These are phyloP conservation scores for Phialophora macrospora DNA, from an alignment of 2,329 filamentous ascomycete genomes.

Conservation along the genomic window DNA sequence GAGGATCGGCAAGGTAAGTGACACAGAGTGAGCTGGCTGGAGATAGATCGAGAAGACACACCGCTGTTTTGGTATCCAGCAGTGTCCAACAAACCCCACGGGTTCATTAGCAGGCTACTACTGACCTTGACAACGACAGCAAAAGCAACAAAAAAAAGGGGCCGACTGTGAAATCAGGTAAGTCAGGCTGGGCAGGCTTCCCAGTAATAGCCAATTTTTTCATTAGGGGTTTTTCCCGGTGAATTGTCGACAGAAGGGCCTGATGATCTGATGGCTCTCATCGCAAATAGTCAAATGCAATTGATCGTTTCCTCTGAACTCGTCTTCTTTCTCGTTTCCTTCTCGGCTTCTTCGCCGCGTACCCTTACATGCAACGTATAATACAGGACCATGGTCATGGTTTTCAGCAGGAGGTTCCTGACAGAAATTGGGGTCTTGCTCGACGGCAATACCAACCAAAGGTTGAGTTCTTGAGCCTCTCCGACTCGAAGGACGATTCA, in stretches of 20 bases:
- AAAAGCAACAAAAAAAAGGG: neutral
- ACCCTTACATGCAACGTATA: neutral
- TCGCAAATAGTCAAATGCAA: neutral
- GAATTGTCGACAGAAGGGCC: neutral
- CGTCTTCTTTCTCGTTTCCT: neutral
- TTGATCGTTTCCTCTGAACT: neutral
- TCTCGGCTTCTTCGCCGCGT: neutral
- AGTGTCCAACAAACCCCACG: neutral
- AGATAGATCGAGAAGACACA: neutral
- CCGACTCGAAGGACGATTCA: no score
- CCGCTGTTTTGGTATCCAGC: neutral
- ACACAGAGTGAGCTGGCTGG: neutral
- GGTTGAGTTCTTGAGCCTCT: no score
- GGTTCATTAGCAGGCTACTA: neutral
- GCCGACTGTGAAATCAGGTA: neutral
- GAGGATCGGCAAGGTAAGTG: neutral
- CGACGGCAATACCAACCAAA: no score
- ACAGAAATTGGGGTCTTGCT: no score
- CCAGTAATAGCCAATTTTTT: neutral
- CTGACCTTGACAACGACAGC: neutral
- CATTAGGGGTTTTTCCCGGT: neutral
- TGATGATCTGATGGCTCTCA: neutral
- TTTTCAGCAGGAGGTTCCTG: no score
- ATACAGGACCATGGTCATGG: no score
- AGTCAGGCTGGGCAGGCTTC: neutral